A percentile compares a stretch with the other conserved stretches of the same genome.
phyloP scores from a whole-genome alignment of 768 basidiomycete genomes.

The Wakefieldia striispora region DNA sequence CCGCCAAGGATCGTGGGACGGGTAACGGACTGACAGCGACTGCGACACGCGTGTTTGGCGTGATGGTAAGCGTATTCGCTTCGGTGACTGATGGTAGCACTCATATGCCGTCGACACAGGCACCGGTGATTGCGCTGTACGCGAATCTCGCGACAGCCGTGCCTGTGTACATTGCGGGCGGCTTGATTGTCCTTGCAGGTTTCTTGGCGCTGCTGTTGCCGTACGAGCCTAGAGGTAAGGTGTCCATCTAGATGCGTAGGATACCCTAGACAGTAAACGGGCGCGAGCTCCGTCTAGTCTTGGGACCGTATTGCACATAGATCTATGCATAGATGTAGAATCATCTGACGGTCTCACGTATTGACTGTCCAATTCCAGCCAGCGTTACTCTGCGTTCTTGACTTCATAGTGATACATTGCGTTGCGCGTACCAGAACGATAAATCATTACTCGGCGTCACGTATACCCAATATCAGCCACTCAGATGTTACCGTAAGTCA shows the following conservation, averaged over 20 bases:
- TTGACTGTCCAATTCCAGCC: too few species aligned
- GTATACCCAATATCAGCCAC: too few species aligned
- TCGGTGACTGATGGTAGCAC: too few species aligned
- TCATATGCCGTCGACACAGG: constrained; percentile 34
- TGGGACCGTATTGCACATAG: too few species aligned
- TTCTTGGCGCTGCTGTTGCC: constrained; percentile 61
- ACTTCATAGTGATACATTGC: too few species aligned
- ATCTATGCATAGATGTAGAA: too few species aligned
- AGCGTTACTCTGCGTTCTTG: too few species aligned
- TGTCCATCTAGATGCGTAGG: constrained; percentile 49
- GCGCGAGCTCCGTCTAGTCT: too few species aligned
- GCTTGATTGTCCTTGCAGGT: constrained; percentile 59
- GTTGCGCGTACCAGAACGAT: too few species aligned
- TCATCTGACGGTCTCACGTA: too few species aligned
- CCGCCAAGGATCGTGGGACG: constrained; percentile 70
- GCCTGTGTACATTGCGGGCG: constrained; percentile 72
- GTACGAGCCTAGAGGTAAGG: constrained; percentile 73
- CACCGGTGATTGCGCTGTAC: constrained; percentile 70
- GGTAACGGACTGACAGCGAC: constrained; percentile 65
- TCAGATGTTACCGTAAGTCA: too few species aligned
- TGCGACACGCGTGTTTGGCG: constrained; percentile 62
- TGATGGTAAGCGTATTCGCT: constrained; percentile 49
- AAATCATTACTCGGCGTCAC: too few species aligned
- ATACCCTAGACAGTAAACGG: neutral
- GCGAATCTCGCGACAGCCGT: constrained; percentile 61